Percentiles rank a stretch among this genome's conserved stretches.
Evolutionary conservation across 108 stramenopile species (phyloP).

Genomic region (Fistulifera pelliculosa): DNA sequence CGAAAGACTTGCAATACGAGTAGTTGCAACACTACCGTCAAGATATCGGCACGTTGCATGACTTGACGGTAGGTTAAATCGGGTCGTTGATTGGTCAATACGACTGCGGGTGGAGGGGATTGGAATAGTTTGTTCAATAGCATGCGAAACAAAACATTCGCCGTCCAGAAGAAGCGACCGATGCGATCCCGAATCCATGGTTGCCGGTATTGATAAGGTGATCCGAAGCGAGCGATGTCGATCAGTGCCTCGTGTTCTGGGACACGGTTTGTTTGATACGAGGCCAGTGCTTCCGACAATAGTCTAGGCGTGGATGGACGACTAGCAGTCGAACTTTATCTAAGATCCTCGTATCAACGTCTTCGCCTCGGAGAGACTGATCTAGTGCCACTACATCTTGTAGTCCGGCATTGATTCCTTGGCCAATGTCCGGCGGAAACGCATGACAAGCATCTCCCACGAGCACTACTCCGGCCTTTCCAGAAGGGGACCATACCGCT

Average conservation of each 20-base stretch:
- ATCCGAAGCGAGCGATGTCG: constrained; percentile 43
- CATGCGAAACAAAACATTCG: constrained; percentile 40
- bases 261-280: constrained; percentile 6
- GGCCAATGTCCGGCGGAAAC: constrained; percentile 82
- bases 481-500: constrained; percentile 20
- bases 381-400: constrained; percentile 70
- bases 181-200: constrained; percentile 32
- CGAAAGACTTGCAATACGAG: background rate
- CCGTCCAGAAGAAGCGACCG: constrained; percentile 31
- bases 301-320: background rate
- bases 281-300: background rate
- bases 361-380: constrained; percentile 28
- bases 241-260: constrained; percentile 26
- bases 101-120: constrained; percentile 25
- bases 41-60: constrained; percentile 36
- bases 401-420: constrained; percentile 82
- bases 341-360: constrained; percentile 3
- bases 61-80: constrained; percentile 38
- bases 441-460: constrained; percentile 86
- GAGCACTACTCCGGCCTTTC: constrained; percentile 34
- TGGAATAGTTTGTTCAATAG: constrained; percentile 37
- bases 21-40: constrained; percentile 6
- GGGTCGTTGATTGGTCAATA: constrained; percentile 14
- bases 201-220: constrained; percentile 62
- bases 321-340: background rate